Evolutionary conservation across 768 basidiomycete species (phyloP).

Genomic region (Russula brevipes): DNA sequence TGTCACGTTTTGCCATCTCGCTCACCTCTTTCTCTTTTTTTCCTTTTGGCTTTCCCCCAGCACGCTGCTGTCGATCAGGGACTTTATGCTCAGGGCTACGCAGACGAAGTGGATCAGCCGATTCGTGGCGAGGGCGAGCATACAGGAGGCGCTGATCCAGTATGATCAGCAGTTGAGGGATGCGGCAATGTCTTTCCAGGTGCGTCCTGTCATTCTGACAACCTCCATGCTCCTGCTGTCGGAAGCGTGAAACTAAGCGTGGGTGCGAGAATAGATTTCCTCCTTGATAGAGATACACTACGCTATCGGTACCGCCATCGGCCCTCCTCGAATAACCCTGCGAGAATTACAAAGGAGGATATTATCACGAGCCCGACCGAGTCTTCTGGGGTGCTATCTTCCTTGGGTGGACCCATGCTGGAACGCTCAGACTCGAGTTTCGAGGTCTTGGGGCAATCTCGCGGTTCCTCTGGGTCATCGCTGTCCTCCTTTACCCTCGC

Average conservation of each 20-base stretch:
- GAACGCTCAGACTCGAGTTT: neutral
- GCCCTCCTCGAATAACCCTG: neutral
- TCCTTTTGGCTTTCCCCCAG: neutral
- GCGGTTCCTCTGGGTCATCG: neutral
- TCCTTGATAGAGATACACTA: conserved; percentile 28
- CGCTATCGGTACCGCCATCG: conserved; percentile 14
- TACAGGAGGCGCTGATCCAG: conserved; percentile 17
- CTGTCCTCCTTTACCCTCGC: conserved; percentile 9
- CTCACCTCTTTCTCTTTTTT: neutral
- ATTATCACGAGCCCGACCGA: conserved; percentile 5
- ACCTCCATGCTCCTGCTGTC: neutral
- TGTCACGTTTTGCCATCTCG: neutral
- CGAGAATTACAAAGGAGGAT: conserved; percentile 3
- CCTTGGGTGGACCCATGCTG: neutral
- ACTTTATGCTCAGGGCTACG: conserved; percentile 24
- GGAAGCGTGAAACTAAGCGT: neutral
- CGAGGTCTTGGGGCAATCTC: neutral
- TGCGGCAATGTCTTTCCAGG: conserved; percentile 26
- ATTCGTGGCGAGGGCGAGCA: conserved; percentile 20
- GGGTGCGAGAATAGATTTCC: conserved; percentile 11
- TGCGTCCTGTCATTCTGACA: neutral
- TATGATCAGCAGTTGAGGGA: conserved; percentile 21
- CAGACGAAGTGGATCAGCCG: conserved; percentile 25
- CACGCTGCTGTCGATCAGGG: conserved; percentile 23
- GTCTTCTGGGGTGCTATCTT: neutral